phyloP scores from a whole-genome alignment of 805 yeast genomes.

The Candida sphagnicola region DNA sequence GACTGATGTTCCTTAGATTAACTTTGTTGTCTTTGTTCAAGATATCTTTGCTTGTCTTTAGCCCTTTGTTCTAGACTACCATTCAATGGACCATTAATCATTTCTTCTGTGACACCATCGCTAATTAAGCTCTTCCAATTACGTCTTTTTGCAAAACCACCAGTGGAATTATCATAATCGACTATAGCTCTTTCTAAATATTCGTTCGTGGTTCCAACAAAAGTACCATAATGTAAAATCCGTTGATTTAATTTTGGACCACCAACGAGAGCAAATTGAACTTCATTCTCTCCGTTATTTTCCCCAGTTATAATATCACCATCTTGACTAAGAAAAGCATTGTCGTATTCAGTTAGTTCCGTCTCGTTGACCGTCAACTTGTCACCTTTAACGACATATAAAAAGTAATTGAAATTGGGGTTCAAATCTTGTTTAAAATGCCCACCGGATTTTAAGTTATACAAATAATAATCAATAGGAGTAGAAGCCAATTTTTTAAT shows the following conservation, averaged over 20 bases:
- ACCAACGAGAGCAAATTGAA: conserved; percentile 67
- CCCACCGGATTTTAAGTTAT: conserved; percentile 60
- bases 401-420: conserved; percentile 59
- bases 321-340: conserved; percentile 61
- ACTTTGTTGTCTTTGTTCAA: conserved; percentile 7
- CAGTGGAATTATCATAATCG: conserved; percentile 55
- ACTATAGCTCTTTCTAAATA: conserved; percentile 1
- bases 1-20: background rate
- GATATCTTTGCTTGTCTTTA: conserved; percentile 10
- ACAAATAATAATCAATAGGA: conserved; percentile 71
- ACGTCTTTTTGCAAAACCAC: conserved; percentile 71
- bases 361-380: conserved; percentile 41
- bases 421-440: conserved; percentile 58
- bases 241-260: conserved; percentile 71
- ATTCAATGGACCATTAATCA: conserved; percentile 32
- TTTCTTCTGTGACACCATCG: conserved; percentile 37
- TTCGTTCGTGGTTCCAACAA: conserved; percentile 57
- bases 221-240: conserved; percentile 87
- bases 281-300: conserved; percentile 72
- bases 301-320: conserved; percentile 58
- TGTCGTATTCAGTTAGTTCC: conserved; percentile 42
- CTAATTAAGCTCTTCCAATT: conserved; percentile 52
- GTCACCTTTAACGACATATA: conserved; percentile 62
- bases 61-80: conserved; percentile 28
- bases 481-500: conserved; percentile 73